Conservation (phyloP, 139 green algal genomes). For the Chlorella ohadii region DNA sequence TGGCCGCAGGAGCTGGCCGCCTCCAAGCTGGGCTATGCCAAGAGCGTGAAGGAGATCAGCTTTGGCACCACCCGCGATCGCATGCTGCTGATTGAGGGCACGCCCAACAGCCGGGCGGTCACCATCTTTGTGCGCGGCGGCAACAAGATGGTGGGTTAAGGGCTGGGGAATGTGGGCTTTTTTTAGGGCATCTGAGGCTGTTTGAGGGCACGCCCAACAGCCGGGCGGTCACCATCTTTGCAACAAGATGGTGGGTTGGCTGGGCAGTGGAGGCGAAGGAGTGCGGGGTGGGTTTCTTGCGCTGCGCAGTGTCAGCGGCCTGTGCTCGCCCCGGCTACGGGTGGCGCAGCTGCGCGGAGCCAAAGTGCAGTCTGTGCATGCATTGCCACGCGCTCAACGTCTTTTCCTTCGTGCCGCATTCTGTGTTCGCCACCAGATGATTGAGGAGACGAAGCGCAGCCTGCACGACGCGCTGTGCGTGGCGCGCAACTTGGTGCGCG, state of each 20-base stretch:
- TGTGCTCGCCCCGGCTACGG: too few relatives aligned
- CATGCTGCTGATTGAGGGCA: conserved; percentile 97
- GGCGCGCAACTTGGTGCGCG: conserved; percentile 96
- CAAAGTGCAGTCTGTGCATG: too few relatives aligned
- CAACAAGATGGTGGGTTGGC: conserved; percentile 94
- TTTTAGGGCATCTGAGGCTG: too few relatives aligned
- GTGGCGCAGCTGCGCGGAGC: too few relatives aligned
- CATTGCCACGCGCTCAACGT: too few relatives aligned
- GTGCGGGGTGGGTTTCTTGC: too few relatives aligned
- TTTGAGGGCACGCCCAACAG: conserved; percentile 95
- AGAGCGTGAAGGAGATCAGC: conserved; percentile 74
- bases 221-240: conserved; percentile 97
- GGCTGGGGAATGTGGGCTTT: too few relatives aligned
- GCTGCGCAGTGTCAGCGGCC: too few relatives aligned
- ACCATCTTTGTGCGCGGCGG: conserved; percentile 97
- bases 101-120: conserved; percentile 92
- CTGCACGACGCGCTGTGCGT: conserved; percentile 99
- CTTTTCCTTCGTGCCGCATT: too few relatives aligned
- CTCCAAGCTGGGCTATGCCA: conserved; percentile 94
- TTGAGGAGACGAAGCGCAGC: conserved; percentile 95
- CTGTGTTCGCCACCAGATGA: conserved; percentile 55
- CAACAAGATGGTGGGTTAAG: conserved; percentile 96
- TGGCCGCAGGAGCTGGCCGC: conserved; percentile 82
- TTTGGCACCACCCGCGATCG: conserved; percentile 99
- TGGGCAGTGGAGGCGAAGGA: too few relatives aligned